Percentiles rank a stretch among this genome's conserved stretches.
These are phyloP conservation scores for Phytopythium litorale DNA, from an alignment of 352 stramenopile genomes.

Conservation along the genomic window DNA sequence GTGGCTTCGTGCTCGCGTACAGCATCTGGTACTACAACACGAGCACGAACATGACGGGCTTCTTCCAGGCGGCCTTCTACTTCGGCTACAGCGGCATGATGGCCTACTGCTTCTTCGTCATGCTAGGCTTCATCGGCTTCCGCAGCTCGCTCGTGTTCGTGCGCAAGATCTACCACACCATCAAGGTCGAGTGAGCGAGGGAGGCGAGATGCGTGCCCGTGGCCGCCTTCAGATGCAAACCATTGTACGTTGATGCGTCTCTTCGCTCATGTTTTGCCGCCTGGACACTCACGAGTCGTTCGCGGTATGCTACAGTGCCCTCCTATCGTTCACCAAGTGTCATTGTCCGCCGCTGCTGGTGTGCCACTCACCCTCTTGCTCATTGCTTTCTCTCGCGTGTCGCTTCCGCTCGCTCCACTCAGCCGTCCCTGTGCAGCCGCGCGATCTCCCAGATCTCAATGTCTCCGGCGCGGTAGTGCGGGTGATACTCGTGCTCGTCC, in stretches of 20 bases:
- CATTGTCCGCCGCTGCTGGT: background rate
- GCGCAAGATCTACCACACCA: conserved; percentile 96
- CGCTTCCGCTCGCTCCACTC: background rate
- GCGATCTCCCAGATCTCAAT: conserved; percentile 87
- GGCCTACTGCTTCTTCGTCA: conserved; percentile 96
- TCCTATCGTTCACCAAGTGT: conserved; percentile 8
- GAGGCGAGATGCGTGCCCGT: background rate
- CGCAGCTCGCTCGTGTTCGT: conserved; percentile 95
- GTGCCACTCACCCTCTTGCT: background rate
- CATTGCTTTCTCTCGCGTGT: background rate
- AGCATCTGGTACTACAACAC: conserved; percentile 96
- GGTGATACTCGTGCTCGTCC: conserved; percentile 55
- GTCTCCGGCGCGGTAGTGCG: conserved; percentile 72
- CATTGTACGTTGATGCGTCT: background rate
- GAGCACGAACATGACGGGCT: conserved; percentile 92
- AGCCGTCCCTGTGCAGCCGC: background rate
- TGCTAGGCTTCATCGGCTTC: conserved; percentile 96
- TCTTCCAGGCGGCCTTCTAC: conserved; percentile 96
- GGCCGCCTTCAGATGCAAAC: background rate
- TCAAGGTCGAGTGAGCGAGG: conserved; percentile 93
- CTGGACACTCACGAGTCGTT: background rate
- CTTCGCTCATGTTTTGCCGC: background rate
- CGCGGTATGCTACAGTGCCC: conserved; percentile 8
- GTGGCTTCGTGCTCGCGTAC: conserved; percentile 95
- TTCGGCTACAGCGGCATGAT: conserved; percentile 98